Percentiles rank a stretch among this genome's conserved stretches.
These are phyloP conservation scores for Colletotrichum chlorophyti DNA, from an alignment of 2,329 filamentous ascomycete genomes.

Conservation along the genomic window DNA sequence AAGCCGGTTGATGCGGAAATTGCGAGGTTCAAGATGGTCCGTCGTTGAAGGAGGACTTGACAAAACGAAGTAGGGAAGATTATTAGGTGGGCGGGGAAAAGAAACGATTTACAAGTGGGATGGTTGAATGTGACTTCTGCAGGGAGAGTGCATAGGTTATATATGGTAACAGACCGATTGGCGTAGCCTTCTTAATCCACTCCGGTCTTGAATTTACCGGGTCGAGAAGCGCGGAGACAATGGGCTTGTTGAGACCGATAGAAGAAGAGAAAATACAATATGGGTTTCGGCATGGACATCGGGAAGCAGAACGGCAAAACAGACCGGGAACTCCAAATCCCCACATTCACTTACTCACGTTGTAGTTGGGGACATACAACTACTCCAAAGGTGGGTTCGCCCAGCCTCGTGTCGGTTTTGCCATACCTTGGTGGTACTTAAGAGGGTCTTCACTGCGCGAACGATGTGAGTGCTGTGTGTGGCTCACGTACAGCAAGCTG, in stretches of 20 bases:
- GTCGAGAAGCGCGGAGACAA: constrained; percentile 16
- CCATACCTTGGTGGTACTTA: no score
- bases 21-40: background rate
- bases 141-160: background rate
- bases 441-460: no score
- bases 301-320: constrained; percentile 25
- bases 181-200: background rate
- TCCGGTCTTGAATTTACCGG: no score
- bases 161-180: constrained; percentile 5
- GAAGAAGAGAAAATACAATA: constrained; percentile 18
- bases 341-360: constrained; percentile 10
- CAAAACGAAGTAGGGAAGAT: no score
- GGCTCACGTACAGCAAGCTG: no score
- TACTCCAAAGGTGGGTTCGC: no score
- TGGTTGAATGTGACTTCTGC: no score
- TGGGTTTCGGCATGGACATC: constrained; percentile 21
- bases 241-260: constrained; percentile 6
- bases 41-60: background rate
- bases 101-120: no score
- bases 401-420: no score
- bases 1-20: background rate
- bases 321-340: constrained; percentile 23
- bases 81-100: no score
- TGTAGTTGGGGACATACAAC: background rate
- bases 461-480: no score